Evolutionary conservation across 1,284 basidiomycete species (phyloP).

Genomic region (Ustilago cynodontis): DNA sequence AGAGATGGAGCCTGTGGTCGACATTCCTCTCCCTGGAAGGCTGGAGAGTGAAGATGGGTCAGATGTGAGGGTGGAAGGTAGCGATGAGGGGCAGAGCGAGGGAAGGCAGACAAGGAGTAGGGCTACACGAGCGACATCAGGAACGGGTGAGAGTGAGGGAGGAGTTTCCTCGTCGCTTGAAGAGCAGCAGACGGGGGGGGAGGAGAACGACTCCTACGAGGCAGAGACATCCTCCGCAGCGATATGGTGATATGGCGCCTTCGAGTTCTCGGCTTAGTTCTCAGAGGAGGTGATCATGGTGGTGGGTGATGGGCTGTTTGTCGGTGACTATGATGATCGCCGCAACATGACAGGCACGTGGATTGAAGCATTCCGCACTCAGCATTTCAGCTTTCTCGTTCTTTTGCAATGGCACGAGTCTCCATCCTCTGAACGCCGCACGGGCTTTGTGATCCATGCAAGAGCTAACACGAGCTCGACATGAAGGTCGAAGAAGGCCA

Average conservation of each 20-base stretch:
- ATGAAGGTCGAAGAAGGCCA: no score
- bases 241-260: constrained; percentile 16
- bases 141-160: constrained; percentile 13
- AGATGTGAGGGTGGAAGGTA: background rate
- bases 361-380: background rate
- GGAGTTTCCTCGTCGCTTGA: constrained; percentile 11
- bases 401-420: background rate
- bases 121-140: background rate
- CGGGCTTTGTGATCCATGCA: no score
- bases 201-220: constrained; percentile 29
- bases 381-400: no score
- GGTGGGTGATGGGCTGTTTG: background rate
- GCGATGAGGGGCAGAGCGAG: background rate
- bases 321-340: constrained; percentile 1
- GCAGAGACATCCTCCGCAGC: constrained; percentile 24
- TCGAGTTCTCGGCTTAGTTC: background rate
- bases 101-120: background rate
- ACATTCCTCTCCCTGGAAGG: background rate
- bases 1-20: background rate
- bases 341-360: background rate
- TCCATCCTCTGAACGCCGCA: background rate
- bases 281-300: background rate
- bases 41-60: background rate
- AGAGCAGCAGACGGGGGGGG: background rate
- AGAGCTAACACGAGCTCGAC: no score